phyloP scores from a whole-genome alignment of 768 basidiomycete genomes.

The Coprinellus aureogranulatus region DNA sequence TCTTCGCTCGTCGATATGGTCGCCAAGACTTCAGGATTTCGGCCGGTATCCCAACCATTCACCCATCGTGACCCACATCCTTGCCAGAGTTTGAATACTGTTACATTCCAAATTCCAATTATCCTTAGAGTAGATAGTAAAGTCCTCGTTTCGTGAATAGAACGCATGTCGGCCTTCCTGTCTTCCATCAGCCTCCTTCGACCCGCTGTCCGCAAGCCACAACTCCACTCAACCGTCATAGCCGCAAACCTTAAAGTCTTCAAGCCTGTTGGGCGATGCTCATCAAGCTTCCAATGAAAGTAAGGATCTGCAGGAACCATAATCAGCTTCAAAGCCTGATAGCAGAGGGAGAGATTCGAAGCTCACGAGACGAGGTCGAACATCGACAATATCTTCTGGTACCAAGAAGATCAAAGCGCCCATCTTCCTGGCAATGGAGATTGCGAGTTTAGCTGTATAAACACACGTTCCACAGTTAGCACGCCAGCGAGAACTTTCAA shows the following conservation, averaged over 20 bases:
- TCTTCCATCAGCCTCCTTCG: neutral
- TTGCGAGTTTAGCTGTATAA: constrained; percentile 83
- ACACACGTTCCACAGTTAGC: no score
- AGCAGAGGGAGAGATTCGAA: neutral
- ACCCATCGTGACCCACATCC: no score
- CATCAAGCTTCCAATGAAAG: constrained; percentile 94
- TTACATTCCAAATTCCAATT: no score
- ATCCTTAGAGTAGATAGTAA: no score
- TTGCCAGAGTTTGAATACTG: no score
- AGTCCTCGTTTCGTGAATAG: no score
- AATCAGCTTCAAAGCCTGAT: neutral
- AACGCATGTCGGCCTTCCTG: no score
- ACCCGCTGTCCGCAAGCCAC: neutral
- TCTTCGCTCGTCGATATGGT: no score
- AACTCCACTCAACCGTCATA: neutral
- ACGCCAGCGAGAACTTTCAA: neutral
- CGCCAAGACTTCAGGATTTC: no score
- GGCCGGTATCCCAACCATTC: no score
- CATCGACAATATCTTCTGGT: constrained; percentile 94
- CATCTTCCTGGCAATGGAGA: constrained; percentile 98
- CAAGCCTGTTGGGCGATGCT: constrained; percentile 46
- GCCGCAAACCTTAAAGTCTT: no score
- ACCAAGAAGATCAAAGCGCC: constrained; percentile 94
- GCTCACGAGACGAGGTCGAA: constrained; percentile 84
- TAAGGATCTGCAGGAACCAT: constrained; percentile 64